Evolutionary conservation across 2,329 filamentous ascomycete genomes (phyloP).

Genomic region (Simplicillium aogashimaense): DNA sequence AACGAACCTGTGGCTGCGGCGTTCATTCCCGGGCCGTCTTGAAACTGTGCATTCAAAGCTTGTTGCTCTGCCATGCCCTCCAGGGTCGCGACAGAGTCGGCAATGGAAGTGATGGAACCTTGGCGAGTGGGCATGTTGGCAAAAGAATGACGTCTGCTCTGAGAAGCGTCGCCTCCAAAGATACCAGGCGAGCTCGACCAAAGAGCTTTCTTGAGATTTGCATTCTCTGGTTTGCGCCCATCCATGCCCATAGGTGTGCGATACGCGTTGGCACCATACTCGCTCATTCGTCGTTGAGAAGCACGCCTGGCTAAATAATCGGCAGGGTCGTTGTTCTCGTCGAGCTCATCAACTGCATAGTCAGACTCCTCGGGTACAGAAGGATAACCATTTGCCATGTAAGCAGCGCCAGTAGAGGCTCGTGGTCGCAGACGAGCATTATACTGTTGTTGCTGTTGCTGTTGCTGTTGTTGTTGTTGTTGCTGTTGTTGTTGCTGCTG

Average conservation of each 20-base stretch:
- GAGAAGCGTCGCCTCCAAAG: slow-evolving; percentile 52
- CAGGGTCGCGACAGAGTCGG: slow-evolving; percentile 37
- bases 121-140: slow-evolving; percentile 58
- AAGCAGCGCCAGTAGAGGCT: slow-evolving; percentile 45
- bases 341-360: slow-evolving; percentile 63
- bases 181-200: slow-evolving; percentile 68
- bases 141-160: slow-evolving; percentile 74
- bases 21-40: slow-evolving; percentile 22
- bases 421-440: slow-evolving; percentile 45
- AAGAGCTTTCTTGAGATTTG: slow-evolving; percentile 50
- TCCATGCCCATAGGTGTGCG: slow-evolving; percentile 43
- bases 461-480: no score
- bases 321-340: slow-evolving; percentile 46
- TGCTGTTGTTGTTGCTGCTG: no score
- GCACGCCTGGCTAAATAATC: slow-evolving; percentile 36
- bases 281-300: slow-evolving; percentile 45
- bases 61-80: slow-evolving; percentile 35
- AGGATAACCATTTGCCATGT: slow-evolving; percentile 47
- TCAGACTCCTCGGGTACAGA: slow-evolving; percentile 56
- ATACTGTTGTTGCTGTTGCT: slow-evolving; percentile 36
- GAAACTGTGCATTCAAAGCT: slow-evolving; percentile 31
- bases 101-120: slow-evolving; percentile 51
- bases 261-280: slow-evolving; percentile 36
- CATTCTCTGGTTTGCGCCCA: slow-evolving; percentile 51
- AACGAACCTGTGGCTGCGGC: slow-evolving; percentile 15